Evolutionary conservation across 164 flowering plant genomes (phyloP).

Genomic region (Dillenia turbinata): DNA sequence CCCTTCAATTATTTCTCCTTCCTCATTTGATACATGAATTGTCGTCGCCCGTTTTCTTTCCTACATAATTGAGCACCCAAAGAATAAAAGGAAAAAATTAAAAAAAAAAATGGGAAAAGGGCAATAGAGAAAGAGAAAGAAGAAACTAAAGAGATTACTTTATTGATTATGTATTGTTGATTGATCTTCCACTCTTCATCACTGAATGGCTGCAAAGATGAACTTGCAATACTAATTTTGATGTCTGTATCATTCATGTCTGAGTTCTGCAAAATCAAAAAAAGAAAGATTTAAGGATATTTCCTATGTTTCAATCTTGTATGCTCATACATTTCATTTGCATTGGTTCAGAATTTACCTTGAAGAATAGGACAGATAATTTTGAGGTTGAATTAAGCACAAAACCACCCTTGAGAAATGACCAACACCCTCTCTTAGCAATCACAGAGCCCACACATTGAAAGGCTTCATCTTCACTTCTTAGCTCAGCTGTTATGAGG

Average conservation of each 20-base stretch:
- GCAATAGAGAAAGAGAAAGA: not conserved
- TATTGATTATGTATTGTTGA: constrained; percentile 53
- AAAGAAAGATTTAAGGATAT: not conserved
- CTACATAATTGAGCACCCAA: constrained; percentile 23
- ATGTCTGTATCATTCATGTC: constrained; percentile 18
- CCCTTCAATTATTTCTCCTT: constrained; percentile 56
- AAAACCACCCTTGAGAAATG: constrained; percentile 97
- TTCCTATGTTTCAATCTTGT: not conserved
- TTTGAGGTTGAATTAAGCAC: constrained; percentile 42
- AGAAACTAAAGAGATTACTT: constrained; percentile 25
- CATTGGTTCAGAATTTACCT: constrained; percentile 27
- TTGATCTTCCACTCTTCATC: constrained; percentile 68
- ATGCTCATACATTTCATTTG: not conserved
- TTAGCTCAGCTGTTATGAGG: constrained; percentile 50
- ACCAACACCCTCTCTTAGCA: constrained; percentile 80
- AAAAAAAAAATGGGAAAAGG: not conserved
- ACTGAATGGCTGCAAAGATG: constrained; percentile 85
- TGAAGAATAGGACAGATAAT: constrained; percentile 40
- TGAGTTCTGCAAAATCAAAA: constrained; percentile 32
- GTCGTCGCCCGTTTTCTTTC: constrained; percentile 67
- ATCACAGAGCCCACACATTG: constrained; percentile 61
- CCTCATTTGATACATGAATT: constrained; percentile 55
- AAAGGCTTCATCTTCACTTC: constrained; percentile 22
- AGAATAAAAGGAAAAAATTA: not conserved
- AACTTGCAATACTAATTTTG: constrained; percentile 45